phyloP scores from a whole-genome alignment of 305 asterid species.

The Nicotiana rustica region DNA sequence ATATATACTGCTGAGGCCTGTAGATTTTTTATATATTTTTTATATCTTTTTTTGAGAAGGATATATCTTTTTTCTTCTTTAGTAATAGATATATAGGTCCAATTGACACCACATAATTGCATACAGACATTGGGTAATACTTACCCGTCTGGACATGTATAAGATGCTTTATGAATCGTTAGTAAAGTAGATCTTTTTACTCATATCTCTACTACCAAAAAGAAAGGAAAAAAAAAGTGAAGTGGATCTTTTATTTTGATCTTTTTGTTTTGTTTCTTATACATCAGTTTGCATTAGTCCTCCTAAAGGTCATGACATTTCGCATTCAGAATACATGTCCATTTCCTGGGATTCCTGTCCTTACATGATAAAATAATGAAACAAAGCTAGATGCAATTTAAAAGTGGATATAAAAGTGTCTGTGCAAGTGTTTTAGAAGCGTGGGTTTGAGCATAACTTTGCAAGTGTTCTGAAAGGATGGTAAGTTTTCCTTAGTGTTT shows the following conservation, averaged over 20 bases:
- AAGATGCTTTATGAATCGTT: conserved; percentile 14
- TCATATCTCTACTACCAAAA: neutral
- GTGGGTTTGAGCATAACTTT: neutral
- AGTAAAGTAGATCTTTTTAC: conserved; percentile 4
- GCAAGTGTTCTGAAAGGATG: conserved; percentile 10
- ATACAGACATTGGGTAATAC: conserved; percentile 2
- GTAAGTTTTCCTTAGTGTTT: neutral
- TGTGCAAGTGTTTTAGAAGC: neutral
- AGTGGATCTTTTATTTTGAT: neutral
- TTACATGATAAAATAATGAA: neutral
- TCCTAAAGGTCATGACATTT: conserved; percentile 13
- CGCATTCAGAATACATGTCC: neutral
- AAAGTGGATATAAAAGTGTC: conserved; percentile 23
- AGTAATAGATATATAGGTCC: conserved; percentile 7
- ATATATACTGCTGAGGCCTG: conserved; percentile 18
- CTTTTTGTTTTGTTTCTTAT: conserved; percentile 29
- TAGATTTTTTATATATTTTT: conserved; percentile 9
- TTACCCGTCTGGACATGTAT: neutral
- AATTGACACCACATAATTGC: conserved; percentile 24
- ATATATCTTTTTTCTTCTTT: neutral
- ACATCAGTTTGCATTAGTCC: neutral
- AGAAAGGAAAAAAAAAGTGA: neutral
- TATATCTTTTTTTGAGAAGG: neutral
- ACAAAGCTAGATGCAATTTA: neutral
- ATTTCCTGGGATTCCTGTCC: neutral